Conservation (phyloP, 352 stramenopile genomes). For the Globisporangium nagaii region DNA sequence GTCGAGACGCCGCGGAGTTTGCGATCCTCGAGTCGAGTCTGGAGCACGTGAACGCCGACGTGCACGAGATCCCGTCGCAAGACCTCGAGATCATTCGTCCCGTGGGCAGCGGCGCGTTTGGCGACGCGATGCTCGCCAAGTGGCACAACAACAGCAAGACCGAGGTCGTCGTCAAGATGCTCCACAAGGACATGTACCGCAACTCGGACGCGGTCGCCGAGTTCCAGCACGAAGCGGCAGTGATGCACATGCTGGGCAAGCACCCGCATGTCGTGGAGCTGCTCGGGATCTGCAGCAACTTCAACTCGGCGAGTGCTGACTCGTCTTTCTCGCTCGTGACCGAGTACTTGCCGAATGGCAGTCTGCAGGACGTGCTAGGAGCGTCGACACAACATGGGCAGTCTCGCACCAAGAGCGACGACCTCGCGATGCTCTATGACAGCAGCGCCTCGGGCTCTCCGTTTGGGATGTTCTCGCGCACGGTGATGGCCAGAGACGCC, state of each 20-base stretch:
- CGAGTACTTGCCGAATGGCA: constrained; percentile 66
- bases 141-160: constrained; percentile 41
- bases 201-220: constrained; percentile 37
- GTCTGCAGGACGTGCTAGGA: constrained; percentile 39
- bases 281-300: constrained; percentile 26
- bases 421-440: constrained; percentile 6
- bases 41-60: constrained; percentile 35
- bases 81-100: constrained; percentile 49
- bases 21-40: constrained; percentile 33
- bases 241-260: constrained; percentile 73
- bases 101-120: constrained; percentile 60
- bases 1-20: constrained; percentile 9
- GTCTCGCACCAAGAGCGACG: background rate
- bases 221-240: constrained; percentile 61
- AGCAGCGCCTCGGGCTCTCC: background rate
- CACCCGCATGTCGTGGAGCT: constrained; percentile 69
- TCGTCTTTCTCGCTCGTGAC: constrained; percentile 44
- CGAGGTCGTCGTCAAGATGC: constrained; percentile 64
- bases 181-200: constrained; percentile 38
- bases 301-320: background rate
- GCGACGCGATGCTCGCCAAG: constrained; percentile 55
- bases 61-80: constrained; percentile 40
- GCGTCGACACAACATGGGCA: background rate
- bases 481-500: constrained; percentile 60
- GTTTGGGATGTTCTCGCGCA: constrained; percentile 49